Evolutionary conservation across 176 grass and related monocot species (phyloP).

Genomic region (Tillandsia leiboldiana): DNA sequence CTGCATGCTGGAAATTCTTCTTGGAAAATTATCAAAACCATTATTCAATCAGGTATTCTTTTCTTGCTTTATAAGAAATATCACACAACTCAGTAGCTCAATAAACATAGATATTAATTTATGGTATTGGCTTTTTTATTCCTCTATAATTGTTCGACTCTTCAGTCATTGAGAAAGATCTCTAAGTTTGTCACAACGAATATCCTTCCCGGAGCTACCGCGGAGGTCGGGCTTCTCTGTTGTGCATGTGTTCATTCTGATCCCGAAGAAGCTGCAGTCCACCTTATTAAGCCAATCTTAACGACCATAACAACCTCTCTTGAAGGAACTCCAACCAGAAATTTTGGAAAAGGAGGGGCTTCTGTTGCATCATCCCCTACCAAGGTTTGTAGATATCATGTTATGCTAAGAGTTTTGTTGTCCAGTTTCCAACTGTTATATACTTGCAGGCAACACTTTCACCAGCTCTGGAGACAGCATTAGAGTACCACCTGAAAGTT

Average conservation of each 20-base stretch:
- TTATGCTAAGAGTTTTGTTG: not conserved
- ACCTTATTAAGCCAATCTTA: slow-evolving; percentile 81
- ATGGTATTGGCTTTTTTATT: slow-evolving; percentile 3
- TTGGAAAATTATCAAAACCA: slow-evolving; percentile 75
- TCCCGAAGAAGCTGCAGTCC: slow-evolving; percentile 58
- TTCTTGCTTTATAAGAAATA: no score
- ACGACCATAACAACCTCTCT: slow-evolving; percentile 59
- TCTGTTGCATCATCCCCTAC: slow-evolving; percentile 29
- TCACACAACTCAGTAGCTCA: no score
- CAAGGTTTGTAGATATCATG: slow-evolving; percentile 54
- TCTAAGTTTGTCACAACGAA: slow-evolving; percentile 85
- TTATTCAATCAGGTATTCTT: slow-evolving; percentile 59
- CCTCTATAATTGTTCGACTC: slow-evolving; percentile 21
- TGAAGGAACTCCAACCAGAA: slow-evolving; percentile 56
- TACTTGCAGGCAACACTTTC: slow-evolving; percentile 70
- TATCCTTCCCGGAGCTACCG: slow-evolving; percentile 86
- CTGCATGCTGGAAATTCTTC: slow-evolving; percentile 88
- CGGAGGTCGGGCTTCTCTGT: slow-evolving; percentile 91
- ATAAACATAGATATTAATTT: not conserved
- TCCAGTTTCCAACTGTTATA: slow-evolving; percentile 8
- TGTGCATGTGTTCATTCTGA: slow-evolving; percentile 81
- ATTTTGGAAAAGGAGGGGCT: slow-evolving; percentile 54
- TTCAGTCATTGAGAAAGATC: slow-evolving; percentile 81
- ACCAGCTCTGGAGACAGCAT: slow-evolving; percentile 82
- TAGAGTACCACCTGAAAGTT: slow-evolving; percentile 91